Conservation (phyloP, 2,329 filamentous ascomycete genomes). For the Pseudocercospora fuligena region DNA sequence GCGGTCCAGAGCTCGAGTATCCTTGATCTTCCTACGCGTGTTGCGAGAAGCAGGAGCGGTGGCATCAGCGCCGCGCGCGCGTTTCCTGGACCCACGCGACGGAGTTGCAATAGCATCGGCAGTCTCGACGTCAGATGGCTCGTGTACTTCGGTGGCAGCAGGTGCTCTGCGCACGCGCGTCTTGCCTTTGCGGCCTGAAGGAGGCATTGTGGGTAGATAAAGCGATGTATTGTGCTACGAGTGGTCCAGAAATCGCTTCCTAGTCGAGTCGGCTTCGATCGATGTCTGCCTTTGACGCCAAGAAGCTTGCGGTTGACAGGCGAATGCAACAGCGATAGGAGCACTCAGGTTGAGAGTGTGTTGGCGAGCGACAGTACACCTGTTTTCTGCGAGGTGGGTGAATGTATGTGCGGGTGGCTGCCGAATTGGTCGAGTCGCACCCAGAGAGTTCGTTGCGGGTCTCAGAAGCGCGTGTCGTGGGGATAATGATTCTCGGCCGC, state of each 20-base stretch:
- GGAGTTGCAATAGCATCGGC: conserved; percentile 55
- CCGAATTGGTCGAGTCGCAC: not conserved
- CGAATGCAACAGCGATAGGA: not conserved
- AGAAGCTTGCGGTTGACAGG: not conserved
- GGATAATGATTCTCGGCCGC: not conserved
- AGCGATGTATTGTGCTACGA: not conserved
- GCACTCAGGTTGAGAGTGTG: not conserved
- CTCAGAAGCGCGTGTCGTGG: conserved; percentile 5
- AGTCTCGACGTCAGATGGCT: conserved; percentile 48
- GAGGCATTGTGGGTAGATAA: conserved; percentile 34
- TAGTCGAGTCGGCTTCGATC: not conserved
- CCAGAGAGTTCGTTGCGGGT: not conserved
- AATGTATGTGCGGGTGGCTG: not conserved
- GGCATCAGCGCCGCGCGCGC: conserved; percentile 42
- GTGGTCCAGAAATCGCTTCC: not conserved
- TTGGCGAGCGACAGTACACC: not conserved
- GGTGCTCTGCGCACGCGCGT: conserved; percentile 39
- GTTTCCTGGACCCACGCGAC: conserved; percentile 53
- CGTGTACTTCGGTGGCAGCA: conserved; percentile 32
- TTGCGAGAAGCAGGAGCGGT: conserved; percentile 35
- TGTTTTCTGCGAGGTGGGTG: not conserved
- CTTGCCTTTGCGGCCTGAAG: conserved; percentile 41
- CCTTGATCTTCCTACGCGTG: conserved; percentile 42
- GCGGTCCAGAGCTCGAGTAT: conserved; percentile 37
- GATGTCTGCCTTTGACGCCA: not conserved